Conservation (phyloP, 441 rosid species). For the Euphorbia schlechtendalii region DNA sequence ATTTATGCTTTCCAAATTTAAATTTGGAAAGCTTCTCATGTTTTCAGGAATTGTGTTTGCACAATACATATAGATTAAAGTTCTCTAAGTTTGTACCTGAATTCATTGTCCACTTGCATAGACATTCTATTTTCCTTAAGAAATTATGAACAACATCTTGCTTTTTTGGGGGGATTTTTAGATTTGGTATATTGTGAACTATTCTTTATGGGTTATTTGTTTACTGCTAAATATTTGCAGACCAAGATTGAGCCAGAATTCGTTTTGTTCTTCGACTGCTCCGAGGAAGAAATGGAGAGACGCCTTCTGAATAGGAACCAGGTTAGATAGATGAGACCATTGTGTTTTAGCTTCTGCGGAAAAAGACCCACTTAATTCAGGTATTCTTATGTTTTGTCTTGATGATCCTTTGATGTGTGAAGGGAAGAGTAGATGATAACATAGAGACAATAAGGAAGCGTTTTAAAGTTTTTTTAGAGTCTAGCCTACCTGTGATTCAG, state of each 20-base stretch:
- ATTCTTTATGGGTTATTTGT: neutral
- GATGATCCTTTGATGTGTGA: constrained; percentile 16
- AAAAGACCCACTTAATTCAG: neutral
- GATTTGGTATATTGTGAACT: neutral
- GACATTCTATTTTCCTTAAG: neutral
- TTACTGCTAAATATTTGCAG: constrained; percentile 32
- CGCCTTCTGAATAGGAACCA: constrained; percentile 74
- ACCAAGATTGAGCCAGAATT: constrained; percentile 67
- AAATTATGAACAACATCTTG: neutral
- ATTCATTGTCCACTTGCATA: constrained; percentile 1
- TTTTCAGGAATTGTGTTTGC: neutral
- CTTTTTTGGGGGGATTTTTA: neutral
- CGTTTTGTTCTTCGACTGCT: constrained; percentile 69
- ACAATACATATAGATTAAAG: constrained; percentile 3
- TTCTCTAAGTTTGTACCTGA: neutral
- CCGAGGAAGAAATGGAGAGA: constrained; percentile 77
- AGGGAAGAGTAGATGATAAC: constrained; percentile 97
- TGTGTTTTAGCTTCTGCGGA: neutral
- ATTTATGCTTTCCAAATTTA: neutral
- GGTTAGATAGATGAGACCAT: constrained; percentile 34
- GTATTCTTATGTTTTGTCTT: constrained; percentile 6
- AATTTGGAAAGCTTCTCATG: neutral
- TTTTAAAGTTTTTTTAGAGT: constrained; percentile 70
- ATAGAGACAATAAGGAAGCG: constrained; percentile 82
- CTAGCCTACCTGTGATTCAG: constrained; percentile 68